Conservation (phyloP, 1,284 basidiomycete species). For the Phaffia rhodozyma region DNA sequence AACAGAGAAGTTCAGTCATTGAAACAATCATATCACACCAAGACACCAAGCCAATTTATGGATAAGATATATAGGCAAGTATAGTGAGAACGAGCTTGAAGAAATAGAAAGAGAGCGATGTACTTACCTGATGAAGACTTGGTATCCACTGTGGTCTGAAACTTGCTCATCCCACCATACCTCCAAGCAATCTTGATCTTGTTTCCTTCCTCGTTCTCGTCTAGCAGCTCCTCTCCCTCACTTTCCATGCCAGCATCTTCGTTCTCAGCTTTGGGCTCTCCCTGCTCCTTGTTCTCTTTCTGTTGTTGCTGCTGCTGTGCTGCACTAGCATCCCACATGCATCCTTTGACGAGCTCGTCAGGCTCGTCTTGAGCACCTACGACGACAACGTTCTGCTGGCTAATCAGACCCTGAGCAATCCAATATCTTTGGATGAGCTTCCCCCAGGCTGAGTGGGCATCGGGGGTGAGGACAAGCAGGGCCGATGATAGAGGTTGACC, state of each 20-base stretch:
- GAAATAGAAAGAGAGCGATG: not conserved
- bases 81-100: not conserved
- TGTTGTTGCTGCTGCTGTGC: constrained; percentile 23
- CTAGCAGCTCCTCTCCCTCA: constrained; percentile 39
- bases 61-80: no score
- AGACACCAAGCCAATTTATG: no score
- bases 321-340: constrained; percentile 57
- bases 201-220: constrained; percentile 28
- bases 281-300: constrained; percentile 18
- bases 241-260: constrained; percentile 41
- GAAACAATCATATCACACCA: not conserved
- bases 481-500: constrained; percentile 77
- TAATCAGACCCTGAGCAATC: constrained; percentile 68
- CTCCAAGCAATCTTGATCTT: constrained; percentile 77
- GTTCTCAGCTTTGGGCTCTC: constrained; percentile 22
- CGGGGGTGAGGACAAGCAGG: constrained; percentile 61
- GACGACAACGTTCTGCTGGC: constrained; percentile 55
- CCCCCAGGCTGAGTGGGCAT: constrained; percentile 72
- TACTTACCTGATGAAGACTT: constrained; percentile 6
- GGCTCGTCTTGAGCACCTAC: constrained; percentile 46
- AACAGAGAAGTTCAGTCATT: not conserved
- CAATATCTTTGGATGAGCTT: constrained; percentile 80
- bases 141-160: constrained; percentile 62
- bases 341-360: constrained; percentile 47
- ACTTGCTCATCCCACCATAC: constrained; percentile 82